phyloP scores from a whole-genome alignment of 1,139 yeast species.

The Lodderomyces metapsilosis region DNA sequence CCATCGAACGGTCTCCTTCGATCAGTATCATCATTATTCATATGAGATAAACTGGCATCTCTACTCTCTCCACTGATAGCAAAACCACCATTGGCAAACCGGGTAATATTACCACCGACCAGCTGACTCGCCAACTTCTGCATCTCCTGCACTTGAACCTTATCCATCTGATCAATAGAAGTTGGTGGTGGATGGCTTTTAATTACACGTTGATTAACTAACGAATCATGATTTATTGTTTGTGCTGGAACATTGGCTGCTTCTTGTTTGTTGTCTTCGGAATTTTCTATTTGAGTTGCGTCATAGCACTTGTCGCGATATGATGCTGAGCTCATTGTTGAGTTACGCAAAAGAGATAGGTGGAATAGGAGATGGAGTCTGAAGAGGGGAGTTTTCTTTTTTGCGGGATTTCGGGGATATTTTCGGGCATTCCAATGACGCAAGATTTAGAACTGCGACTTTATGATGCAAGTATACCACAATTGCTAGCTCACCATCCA shows the following conservation, averaged over 20 bases:
- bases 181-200: constrained; percentile 5
- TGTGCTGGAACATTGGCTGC: constrained; percentile 6
- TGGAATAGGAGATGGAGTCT: not conserved
- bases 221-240: constrained; percentile 4
- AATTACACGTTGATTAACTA: not conserved
- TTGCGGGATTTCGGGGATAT: too few relatives aligned
- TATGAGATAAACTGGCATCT: constrained; percentile 2
- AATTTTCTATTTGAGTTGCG: constrained; percentile 1
- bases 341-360: not conserved
- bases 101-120: not conserved
- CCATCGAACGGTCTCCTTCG: too few relatives aligned
- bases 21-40: constrained; percentile 1
- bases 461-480: too few relatives aligned
- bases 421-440: not conserved
- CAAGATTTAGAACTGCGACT: not conserved
- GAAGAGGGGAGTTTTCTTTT: not conserved
- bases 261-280: constrained; percentile 2
- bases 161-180: not conserved
- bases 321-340: constrained; percentile 6
- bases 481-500: too few relatives aligned
- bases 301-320: constrained; percentile 5
- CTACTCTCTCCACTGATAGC: constrained; percentile 2
- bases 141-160: constrained; percentile 4
- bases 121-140: constrained; percentile 1
- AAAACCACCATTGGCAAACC: not conserved